A percentile compares a stretch with the other conserved stretches of the same genome.
Evolutionary conservation across 345 rosid species (phyloP).

Genomic region (Gynandropsis gynandra): DNA sequence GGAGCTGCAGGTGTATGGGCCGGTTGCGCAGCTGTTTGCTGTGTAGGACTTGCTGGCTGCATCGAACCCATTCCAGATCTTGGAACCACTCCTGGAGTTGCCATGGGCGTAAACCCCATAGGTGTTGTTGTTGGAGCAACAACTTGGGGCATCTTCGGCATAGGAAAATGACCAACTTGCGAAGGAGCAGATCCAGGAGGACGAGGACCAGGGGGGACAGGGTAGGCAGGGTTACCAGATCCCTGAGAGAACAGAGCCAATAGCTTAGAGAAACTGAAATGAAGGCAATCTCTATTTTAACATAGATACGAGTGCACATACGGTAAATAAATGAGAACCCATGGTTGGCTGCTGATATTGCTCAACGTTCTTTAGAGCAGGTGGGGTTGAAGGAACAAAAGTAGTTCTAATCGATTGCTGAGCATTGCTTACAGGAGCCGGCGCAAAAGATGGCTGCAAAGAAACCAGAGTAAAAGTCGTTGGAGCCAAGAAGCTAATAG

Average conservation of each 20-base stretch:
- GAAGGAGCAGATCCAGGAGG: slow-evolving; percentile 42
- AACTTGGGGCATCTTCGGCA: slow-evolving; percentile 46
- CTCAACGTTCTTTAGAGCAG: slow-evolving; percentile 66
- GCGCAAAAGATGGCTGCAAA: slow-evolving; percentile 46
- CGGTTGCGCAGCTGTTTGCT: slow-evolving; percentile 46
- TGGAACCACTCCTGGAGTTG: slow-evolving; percentile 47
- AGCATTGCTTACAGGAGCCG: slow-evolving; percentile 37
- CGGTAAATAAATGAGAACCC: slow-evolving; percentile 78
- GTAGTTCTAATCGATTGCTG: slow-evolving; percentile 62
- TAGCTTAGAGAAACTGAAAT: slow-evolving; percentile 17
- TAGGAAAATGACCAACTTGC: slow-evolving; percentile 46
- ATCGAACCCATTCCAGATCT: slow-evolving; percentile 56
- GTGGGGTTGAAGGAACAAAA: slow-evolving; percentile 76
- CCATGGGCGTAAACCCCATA: slow-evolving; percentile 61
- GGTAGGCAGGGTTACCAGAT: slow-evolving; percentile 39
- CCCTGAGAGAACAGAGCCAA: slow-evolving; percentile 42
- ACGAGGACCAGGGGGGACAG: slow-evolving; percentile 49
- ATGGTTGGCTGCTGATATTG: slow-evolving; percentile 80
- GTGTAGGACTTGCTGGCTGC: slow-evolving; percentile 59
- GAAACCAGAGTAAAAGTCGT: slow-evolving; percentile 12
- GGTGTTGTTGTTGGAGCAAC: slow-evolving; percentile 46
- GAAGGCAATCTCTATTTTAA: slow-evolving; percentile 6
- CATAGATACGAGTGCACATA: slow-evolving; percentile 28
- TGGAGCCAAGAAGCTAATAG: slow-evolving; percentile 13
- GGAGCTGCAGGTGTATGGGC: slow-evolving; percentile 61